Conservation (phyloP, 495 filamentous ascomycete species). For the Penicillium lagena region DNA sequence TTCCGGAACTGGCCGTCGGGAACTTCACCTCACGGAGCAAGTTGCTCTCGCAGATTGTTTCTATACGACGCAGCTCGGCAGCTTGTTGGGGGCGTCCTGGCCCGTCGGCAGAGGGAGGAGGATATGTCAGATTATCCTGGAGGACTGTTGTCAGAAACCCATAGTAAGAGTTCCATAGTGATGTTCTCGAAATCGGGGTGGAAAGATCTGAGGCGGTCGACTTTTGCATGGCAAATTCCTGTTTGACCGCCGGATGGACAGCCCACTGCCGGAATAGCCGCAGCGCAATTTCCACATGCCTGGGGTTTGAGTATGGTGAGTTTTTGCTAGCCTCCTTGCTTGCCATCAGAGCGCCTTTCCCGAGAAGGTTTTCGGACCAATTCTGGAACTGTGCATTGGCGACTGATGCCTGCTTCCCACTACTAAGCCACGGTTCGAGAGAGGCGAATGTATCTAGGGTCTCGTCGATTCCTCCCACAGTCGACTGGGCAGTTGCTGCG, state of each 20-base stretch:
- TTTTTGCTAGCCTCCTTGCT: slow-evolving; percentile 47
- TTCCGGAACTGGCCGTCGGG: slow-evolving; percentile 70
- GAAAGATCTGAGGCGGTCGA: slow-evolving; percentile 12
- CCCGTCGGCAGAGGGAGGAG: slow-evolving; percentile 17
- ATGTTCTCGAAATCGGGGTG: slow-evolving; percentile 13
- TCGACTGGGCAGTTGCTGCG: slow-evolving; percentile 54
- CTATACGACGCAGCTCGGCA: slow-evolving; percentile 66
- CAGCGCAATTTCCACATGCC: slow-evolving; percentile 29
- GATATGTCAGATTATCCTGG: slow-evolving; percentile 28
- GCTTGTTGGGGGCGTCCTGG: slow-evolving; percentile 56
- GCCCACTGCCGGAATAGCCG: slow-evolving; percentile 36
- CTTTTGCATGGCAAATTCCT: slow-evolving; percentile 42
- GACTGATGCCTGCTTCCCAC: slow-evolving; percentile 18
- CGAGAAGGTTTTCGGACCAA: slow-evolving; percentile 75
- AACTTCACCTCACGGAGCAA: slow-evolving; percentile 71
- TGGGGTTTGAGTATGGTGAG: slow-evolving; percentile 12
- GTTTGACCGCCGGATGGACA: slow-evolving; percentile 30
- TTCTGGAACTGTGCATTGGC: slow-evolving; percentile 49
- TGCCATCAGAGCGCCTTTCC: slow-evolving; percentile 61
- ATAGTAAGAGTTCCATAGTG: slow-evolving; percentile 78
- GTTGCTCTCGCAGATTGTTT: slow-evolving; percentile 64
- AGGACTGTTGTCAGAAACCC: slow-evolving; percentile 57
- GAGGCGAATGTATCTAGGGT: slow-evolving; percentile 59
- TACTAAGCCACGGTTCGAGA: slow-evolving; percentile 51
- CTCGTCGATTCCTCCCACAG: slow-evolving; percentile 43